These are phyloP conservation scores for Aspergillus avenaceus DNA, from an alignment of 495 filamentous ascomycete genomes.

Conservation along the genomic window DNA sequence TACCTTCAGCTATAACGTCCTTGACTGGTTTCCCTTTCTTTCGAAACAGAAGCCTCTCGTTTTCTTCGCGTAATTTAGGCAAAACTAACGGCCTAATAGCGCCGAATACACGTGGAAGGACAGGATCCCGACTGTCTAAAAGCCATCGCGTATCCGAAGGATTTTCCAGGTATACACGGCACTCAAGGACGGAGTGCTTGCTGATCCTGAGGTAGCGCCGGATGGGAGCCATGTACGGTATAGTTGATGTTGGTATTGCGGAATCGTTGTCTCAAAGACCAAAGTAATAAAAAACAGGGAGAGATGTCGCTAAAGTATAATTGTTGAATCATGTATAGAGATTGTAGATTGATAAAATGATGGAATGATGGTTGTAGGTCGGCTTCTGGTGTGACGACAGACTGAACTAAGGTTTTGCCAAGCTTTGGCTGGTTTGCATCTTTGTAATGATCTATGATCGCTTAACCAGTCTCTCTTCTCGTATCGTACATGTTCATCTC, in stretches of 20 bases:
- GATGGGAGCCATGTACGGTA: slow-evolving; percentile 67
- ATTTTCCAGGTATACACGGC: slow-evolving; percentile 90
- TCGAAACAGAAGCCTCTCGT: slow-evolving; percentile 53
- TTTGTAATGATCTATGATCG: too few relatives aligned
- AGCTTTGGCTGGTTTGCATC: too few relatives aligned
- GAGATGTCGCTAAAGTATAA: not conserved
- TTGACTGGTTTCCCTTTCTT: slow-evolving; percentile 74
- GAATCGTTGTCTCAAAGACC: too few relatives aligned
- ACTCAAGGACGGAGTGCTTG: slow-evolving; percentile 88
- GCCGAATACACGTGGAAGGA: slow-evolving; percentile 76
- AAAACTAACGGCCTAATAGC: slow-evolving; percentile 79
- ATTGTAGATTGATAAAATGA: too few relatives aligned
- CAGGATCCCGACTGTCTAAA: slow-evolving; percentile 59
- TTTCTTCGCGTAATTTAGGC: slow-evolving; percentile 87
- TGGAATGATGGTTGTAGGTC: too few relatives aligned
- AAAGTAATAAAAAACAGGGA: not conserved
- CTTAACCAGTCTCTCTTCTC: too few relatives aligned
- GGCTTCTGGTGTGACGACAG: too few relatives aligned
- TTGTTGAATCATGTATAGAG: too few relatives aligned
- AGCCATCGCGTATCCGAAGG: slow-evolving; percentile 84
- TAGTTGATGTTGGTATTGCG: not conserved
- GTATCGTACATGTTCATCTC: too few relatives aligned
- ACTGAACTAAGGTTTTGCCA: too few relatives aligned
- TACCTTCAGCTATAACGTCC: slow-evolving; percentile 82
- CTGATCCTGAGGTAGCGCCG: slow-evolving; percentile 80